Evolutionary conservation across 2,329 filamentous ascomycete species (phyloP).

Genomic region (Monosporascus sp.): DNA sequence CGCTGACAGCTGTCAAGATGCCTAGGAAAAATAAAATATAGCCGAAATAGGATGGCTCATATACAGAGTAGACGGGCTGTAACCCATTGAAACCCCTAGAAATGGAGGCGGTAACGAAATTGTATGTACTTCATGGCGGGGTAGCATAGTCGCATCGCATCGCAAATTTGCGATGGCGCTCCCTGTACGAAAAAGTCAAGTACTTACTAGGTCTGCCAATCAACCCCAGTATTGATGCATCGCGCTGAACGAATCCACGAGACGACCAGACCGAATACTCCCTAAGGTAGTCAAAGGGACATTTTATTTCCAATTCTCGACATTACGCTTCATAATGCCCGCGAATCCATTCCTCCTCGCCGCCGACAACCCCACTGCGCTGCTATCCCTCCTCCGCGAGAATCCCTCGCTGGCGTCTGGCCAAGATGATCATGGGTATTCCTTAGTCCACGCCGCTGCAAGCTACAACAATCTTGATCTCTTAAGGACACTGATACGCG

Average conservation of each 20-base stretch:
- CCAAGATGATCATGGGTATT: slow-evolving; percentile 92
- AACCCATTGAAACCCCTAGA: neutral
- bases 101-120: slow-evolving; percentile 7
- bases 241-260: too few relatives aligned
- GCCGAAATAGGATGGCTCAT: too few relatives aligned
- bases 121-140: neutral
- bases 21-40: too few relatives aligned
- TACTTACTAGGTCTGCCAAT: too few relatives aligned
- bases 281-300: too few relatives aligned
- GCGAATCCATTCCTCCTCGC: slow-evolving; percentile 69
- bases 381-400: slow-evolving; percentile 69
- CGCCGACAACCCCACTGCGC: slow-evolving; percentile 70
- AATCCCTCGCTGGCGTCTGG: slow-evolving; percentile 70
- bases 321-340: slow-evolving; percentile 32
- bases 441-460: slow-evolving; percentile 83
- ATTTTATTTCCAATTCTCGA: neutral
- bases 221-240: too few relatives aligned
- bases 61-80: too few relatives aligned
- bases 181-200: too few relatives aligned
- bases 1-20: too few relatives aligned
- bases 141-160: neutral
- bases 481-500: slow-evolving; percentile 66
- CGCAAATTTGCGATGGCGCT: neutral
- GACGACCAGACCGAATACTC: too few relatives aligned
- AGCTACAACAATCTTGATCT: slow-evolving; percentile 87